Conservation (phyloP, 2,329 filamentous ascomycete genomes). For the Clarireedia homoeocarpa region DNA sequence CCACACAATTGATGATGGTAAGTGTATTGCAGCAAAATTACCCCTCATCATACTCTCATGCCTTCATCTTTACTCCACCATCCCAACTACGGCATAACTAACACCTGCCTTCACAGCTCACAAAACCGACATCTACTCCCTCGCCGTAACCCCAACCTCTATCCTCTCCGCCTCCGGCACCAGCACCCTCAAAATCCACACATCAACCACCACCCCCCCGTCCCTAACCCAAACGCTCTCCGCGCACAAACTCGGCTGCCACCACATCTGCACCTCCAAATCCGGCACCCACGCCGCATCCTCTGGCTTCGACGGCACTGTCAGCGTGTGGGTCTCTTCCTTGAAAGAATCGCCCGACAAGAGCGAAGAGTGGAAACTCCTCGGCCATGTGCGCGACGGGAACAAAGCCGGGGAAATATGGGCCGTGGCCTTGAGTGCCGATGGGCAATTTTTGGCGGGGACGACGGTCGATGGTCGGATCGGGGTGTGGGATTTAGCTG, state of each 20-base stretch:
- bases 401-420: conserved; percentile 68
- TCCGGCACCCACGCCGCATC: conserved; percentile 70
- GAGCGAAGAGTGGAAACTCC: conserved; percentile 39
- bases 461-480: conserved; percentile 83
- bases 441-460: conserved; percentile 77
- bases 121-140: conserved; percentile 73
- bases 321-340: conserved; percentile 68
- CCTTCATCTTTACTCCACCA: background rate
- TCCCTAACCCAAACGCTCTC: conserved; percentile 72
- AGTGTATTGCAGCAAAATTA: conserved; percentile 24
- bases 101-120: conserved; percentile 52
- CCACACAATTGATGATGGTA: conserved; percentile 82
- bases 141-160: conserved; percentile 65
- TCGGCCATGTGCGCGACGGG: conserved; percentile 41
- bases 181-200: conserved; percentile 73
- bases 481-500: conserved; percentile 69
- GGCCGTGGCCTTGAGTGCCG: conserved; percentile 78
- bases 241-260: conserved; percentile 79
- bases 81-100: conserved; percentile 11
- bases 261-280: conserved; percentile 69
- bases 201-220: conserved; percentile 62
- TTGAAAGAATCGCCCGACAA: conserved; percentile 34
- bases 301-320: conserved; percentile 81
- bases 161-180: conserved; percentile 81
- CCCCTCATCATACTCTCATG: conserved; percentile 8